Evolutionary conservation across 208 protist genomes (phyloP), one percentile per base, ranked within the genome.

Genomic region (Leishmania tropica): DNA sequence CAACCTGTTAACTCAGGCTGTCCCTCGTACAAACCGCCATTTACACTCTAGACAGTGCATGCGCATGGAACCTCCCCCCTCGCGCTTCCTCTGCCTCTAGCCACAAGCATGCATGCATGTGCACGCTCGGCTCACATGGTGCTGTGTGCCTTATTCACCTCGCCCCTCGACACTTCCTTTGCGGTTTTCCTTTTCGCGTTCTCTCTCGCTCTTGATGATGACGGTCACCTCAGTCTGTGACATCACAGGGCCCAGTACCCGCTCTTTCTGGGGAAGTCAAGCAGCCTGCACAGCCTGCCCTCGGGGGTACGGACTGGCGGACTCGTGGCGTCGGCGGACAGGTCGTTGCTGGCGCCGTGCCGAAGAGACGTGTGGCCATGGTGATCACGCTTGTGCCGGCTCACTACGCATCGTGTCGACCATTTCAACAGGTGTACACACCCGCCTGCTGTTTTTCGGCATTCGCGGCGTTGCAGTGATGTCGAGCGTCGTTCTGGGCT

Each of bases 11-110:
- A 11, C 17, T 76, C 60, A 7, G 73, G 17, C 56, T 82, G 81
- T 54, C 83, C 83, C 2, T 75, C 78, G 13, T 85, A 85, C 83
- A 81, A 85, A 62, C 83, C 83, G 13, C 83, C 83, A 40, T 75
- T 58, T 60, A 28, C 78, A n/a, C 65, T 85, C 37, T 85, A 81
- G 64, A 13, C 40, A 37, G 2, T 19, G 40, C 28, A 56, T 11
- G 60, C 60, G n/a, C 60, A 37, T 19, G 60, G 60, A 48, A 10
- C 45, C 45, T 11, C 10, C 11, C 8, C n/a, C n/a, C 60, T 40
- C 40, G 1, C 40, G 1, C 40, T 40, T 53, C 48, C 48, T 17
- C 51, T 40, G 11, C 24, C 7, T 4, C 60, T 67, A 17, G 11
- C 60, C 60, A 6, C 60, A 67, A 13, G 60, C 42, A 31, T n/a